phyloP scores from a whole-genome alignment of 371 early-diverging fungal genomes.

The Apophysomyces elegans region DNA sequence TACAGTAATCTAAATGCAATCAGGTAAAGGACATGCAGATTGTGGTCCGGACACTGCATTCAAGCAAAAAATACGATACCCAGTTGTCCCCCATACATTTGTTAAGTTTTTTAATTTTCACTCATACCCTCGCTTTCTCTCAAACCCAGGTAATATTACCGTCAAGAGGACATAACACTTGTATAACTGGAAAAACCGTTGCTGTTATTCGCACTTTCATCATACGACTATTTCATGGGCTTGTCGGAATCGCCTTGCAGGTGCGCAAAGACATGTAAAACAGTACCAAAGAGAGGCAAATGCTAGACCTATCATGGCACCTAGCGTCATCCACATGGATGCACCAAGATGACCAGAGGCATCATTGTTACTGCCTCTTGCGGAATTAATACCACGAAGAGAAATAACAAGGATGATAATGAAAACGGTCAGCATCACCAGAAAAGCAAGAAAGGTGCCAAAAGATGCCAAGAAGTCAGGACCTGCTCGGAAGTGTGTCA shows the following conservation, averaged over 20 bases:
- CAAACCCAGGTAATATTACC: too few species aligned
- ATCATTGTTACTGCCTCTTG: constrained; percentile 21
- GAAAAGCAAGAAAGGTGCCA: constrained; percentile 32
- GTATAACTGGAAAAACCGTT: too few species aligned
- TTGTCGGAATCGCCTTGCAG: constrained; percentile 24
- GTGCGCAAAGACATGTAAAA: constrained; percentile 27
- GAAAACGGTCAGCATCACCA: constrained; percentile 35
- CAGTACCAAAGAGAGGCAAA: constrained; percentile 34
- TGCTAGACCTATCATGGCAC: constrained; percentile 32
- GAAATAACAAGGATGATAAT: constrained; percentile 34
- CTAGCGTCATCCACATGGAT: constrained; percentile 37
- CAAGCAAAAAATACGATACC: too few species aligned
- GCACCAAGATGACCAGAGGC: constrained; percentile 36
- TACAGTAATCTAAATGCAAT: too few species aligned
- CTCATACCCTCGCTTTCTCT: too few species aligned
- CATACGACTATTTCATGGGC: background rate
- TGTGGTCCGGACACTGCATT: too few species aligned
- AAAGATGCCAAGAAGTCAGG: constrained; percentile 28
- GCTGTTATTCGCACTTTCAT: too few species aligned
- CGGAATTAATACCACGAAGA: constrained; percentile 39
- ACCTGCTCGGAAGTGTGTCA: constrained; percentile 28
- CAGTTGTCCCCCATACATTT: too few species aligned
- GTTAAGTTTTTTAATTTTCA: too few species aligned
- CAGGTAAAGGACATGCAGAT: too few species aligned
- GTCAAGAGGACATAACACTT: too few species aligned